Base-by-base conservation (phyloP, 495 filamentous ascomycete species). In the Rostrohypoxylon terebratum region DNA sequence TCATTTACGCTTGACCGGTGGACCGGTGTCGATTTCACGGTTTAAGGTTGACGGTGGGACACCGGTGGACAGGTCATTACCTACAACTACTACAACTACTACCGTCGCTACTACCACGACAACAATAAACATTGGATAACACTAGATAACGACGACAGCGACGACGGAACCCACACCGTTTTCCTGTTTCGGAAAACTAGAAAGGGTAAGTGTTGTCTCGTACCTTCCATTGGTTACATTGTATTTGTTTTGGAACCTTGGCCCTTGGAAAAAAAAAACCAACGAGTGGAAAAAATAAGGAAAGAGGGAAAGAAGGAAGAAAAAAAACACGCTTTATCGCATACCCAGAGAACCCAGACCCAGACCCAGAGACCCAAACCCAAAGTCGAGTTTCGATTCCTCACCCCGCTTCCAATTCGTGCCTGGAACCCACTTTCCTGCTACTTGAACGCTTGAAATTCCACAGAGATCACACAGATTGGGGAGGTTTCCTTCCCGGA, bases 351-450 rank as follows among this genome's bases (percentile, higher is more conserved):
- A 28, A 55, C 51, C 51, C 34, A 55, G 36, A n/a, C n/a, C n/a
- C n/a, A n/a, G 28, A 28, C 3, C 3, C 16, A 55, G 16, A 4
- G 18, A 55, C 51, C 51, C 34, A 55, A 55, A 36, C 51, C 34
- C 36, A 55, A 36, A 28, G 28, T 16, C 55, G 55, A 59, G 55
- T 59, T 53, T 59, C 34, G 10, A 44, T 21, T 59, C 28, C 28
- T 28, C 65, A 68, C 64, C 64, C 65, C 70, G 65, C 70, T 73
- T 60, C 55, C 55, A 50, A 68, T 72, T 72, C 65, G 60, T 60
- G 47, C 70, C 65, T n/a, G 14, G 38, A 14, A 42, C 14, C 38
- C 38, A 42, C 38, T 42, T 42, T 38, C 34, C 34, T 10, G 34
- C 11, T 38, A 14, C 38, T 42, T 14, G 1, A 11, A 14, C 11